Evolutionary conservation across 768 basidiomycete species (phyloP), one percentile per base, ranked within the genome.

Genomic region (Lyophyllum shimeji): DNA sequence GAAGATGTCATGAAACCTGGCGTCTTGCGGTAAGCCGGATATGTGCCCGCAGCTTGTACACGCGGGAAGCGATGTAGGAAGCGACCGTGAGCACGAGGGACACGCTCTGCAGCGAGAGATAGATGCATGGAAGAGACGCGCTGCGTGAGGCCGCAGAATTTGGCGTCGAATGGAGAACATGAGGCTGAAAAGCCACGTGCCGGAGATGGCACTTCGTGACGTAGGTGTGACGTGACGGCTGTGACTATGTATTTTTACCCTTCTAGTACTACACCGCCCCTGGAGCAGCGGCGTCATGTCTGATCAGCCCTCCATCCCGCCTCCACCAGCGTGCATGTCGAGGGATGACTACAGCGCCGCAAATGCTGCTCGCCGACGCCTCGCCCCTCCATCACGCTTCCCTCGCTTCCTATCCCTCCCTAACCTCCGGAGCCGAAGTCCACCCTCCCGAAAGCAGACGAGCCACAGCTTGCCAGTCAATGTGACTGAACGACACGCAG

Each of bases 41-140:
- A 95, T 88, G 53, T 78, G 78, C 64, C 79, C 79, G 72, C 93
- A 96, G n/a, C 73, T 75, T 12, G 75, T 74, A 68, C 93, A 96
- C 20, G 88, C 91, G 0, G 92, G 90, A 43, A 91, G 72, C 34
- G 81, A 69, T 5, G 87, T 84, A 4, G 85, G 78, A 6, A 94
- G 74, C 7, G 75, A 73, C 9, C 76, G 61, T 1, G 78, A 77
- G 65, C 93, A 96, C 20, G 78, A 80, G 8, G 87, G 82, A 65
- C 93, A 95, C 11, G 40, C n/a, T 52, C 39, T 57, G 21, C 33
- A 51, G 33, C 52, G 57, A 33, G 55, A 34, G 25, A 43, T 7
- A 4, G 57, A 56, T 23, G 56, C 51, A 20, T 62, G 52, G 17
- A 59, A 40, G 46, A 49, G 46, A 53, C 55, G 59, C 24, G 21